A percentile compares a stretch with the other conserved stretches of the same genome.
These are phyloP conservation scores for Colletotrichum abscissum DNA, from an alignment of 2,329 filamentous ascomycete species.

Conservation along the genomic window DNA sequence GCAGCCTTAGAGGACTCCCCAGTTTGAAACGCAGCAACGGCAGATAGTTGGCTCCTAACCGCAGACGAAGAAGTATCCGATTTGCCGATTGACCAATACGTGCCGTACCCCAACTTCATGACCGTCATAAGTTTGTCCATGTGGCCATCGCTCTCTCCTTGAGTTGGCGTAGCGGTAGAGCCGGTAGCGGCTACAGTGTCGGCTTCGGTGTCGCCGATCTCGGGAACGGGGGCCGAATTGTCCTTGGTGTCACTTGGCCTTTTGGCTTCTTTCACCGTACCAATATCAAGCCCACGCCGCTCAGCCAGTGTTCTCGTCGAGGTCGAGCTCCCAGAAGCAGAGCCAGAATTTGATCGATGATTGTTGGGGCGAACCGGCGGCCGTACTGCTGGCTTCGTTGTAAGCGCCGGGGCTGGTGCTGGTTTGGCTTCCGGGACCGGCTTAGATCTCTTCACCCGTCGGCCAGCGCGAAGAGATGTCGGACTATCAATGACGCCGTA, in stretches of 20 bases:
- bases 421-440: neutral
- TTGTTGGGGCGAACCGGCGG: conserved; percentile 3
- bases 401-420: neutral
- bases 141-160: conserved; percentile 49
- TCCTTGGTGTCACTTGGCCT: neutral
- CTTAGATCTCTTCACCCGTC: conserved; percentile 48
- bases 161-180: neutral
- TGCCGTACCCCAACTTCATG: conserved; percentile 75
- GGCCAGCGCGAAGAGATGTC: conserved; percentile 68
- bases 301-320: conserved; percentile 35
- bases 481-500: conserved; percentile 89
- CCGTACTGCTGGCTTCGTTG: neutral
- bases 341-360: conserved; percentile 22
- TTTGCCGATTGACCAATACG: conserved; percentile 65
- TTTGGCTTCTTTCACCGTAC: conserved; percentile 32
- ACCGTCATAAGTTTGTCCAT: conserved; percentile 71
- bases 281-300: conserved; percentile 33
- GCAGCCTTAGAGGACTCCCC: conserved; percentile 9
- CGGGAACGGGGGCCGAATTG: neutral
- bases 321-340: conserved; percentile 19
- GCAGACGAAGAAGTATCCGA: conserved; percentile 21
- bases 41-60: conserved; percentile 3
- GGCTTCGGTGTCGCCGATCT: neutral
- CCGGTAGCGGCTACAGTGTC: neutral
- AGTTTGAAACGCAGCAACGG: conserved; percentile 4